Evolutionary conservation across 2,329 filamentous ascomycete species (phyloP).

Genomic region (Lithohypha guttulata): DNA sequence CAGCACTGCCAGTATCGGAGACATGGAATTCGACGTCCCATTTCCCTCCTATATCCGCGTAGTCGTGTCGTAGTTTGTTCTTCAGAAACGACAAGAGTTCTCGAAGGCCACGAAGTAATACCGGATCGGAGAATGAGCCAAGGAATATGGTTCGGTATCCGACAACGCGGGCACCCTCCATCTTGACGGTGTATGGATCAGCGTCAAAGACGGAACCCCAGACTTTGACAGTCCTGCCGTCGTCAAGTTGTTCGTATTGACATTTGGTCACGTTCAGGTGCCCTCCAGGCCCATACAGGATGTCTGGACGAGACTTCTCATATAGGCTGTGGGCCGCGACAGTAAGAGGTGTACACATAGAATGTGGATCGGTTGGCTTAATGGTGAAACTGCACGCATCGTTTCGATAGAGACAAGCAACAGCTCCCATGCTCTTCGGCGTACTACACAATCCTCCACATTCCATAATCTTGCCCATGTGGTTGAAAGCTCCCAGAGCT

Average conservation of each 20-base stretch:
- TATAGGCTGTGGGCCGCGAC: conserved; percentile 47
- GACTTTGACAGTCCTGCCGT: conserved; percentile 26
- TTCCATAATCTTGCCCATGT: conserved; percentile 49
- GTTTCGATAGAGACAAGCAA: conserved; percentile 35
- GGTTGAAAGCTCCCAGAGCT: conserved; percentile 31
- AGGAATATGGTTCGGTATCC: conserved; percentile 39
- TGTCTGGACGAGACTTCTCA: conserved; percentile 44
- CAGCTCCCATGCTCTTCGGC: conserved; percentile 37
- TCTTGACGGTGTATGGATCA: conserved; percentile 38
- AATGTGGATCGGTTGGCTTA: conserved; percentile 29
- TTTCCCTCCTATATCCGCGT: conserved; percentile 34
- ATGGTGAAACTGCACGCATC: conserved; percentile 43
- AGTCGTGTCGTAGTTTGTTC: conserved; percentile 39
- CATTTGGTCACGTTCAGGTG: conserved; percentile 33
- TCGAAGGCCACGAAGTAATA: conserved; percentile 34
- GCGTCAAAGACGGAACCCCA: conserved; percentile 29
- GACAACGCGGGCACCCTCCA: conserved; percentile 35
- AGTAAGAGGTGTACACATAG: conserved; percentile 37
- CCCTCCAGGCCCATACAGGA: conserved; percentile 42
- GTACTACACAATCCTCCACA: conserved; percentile 39
- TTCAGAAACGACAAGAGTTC: conserved; percentile 29
- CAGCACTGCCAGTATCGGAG: no score
- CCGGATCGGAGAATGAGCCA: conserved; percentile 38
- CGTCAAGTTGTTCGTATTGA: conserved; percentile 36
- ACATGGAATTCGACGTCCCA: conserved; percentile 25